A percentile compares a stretch with the other conserved stretches of the same genome.
Conservation (phyloP, 148 eudicot species). For the Mesembryanthemum crystallinum region DNA sequence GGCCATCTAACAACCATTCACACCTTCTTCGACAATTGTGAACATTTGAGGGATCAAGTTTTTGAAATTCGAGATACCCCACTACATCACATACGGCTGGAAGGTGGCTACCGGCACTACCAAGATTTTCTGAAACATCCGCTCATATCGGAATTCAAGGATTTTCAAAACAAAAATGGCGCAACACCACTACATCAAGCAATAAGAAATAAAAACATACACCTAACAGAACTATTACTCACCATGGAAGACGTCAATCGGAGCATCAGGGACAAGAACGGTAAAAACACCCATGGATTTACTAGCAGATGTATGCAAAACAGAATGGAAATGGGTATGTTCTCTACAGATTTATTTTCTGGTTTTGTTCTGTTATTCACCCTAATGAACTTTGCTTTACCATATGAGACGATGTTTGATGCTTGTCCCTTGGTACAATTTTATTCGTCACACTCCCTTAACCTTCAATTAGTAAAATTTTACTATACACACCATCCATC, state of each 20-base stretch:
- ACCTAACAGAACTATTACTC: background rate
- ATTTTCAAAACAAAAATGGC: background rate
- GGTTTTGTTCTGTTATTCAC: no score
- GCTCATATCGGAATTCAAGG: background rate
- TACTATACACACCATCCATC: no score
- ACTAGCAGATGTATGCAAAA: background rate
- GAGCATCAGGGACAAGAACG: background rate
- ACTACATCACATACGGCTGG: background rate
- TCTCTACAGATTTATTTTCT: background rate
- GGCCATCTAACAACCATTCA: background rate
- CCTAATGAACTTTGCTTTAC: no score
- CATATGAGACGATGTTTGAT: no score
- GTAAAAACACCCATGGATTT: background rate
- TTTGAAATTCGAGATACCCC: background rate
- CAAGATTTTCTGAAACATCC: background rate
- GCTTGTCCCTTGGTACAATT: no score
- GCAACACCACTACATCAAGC: slow-evolving; percentile 3
- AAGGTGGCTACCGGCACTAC: background rate
- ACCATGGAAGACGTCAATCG: background rate
- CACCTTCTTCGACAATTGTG: background rate
- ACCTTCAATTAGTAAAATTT: no score
- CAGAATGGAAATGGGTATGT: background rate
- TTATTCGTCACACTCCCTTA: no score
- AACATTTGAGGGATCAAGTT: background rate
- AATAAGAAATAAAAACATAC: background rate